Evolutionary conservation across 2,329 filamentous ascomycete genomes (phyloP).

Genomic region (Tolypocladium endophyticum): DNA sequence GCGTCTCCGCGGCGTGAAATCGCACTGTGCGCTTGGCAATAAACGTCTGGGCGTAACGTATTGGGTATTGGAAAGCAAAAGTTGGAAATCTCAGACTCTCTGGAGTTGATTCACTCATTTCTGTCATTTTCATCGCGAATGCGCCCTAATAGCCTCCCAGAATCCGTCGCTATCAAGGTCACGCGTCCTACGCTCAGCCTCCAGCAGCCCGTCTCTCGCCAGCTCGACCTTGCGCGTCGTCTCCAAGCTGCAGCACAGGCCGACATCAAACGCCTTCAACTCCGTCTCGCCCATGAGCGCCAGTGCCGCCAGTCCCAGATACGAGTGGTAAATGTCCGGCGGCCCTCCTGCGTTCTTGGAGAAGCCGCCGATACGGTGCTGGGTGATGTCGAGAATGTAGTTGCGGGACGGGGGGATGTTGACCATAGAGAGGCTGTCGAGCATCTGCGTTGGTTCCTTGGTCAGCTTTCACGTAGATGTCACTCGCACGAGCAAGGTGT

Average conservation of each 20-base stretch:
- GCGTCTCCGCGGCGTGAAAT: neutral
- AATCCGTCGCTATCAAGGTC: conserved; percentile 15
- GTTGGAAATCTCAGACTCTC: neutral
- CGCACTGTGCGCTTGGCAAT: neutral
- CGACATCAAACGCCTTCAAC: conserved; percentile 62
- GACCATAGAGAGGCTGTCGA: conserved; percentile 47
- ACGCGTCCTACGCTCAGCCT: neutral
- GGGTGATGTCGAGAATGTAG: conserved; percentile 76
- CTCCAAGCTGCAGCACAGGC: conserved; percentile 62
- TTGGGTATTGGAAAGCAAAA: neutral
- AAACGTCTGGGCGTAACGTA: too few species aligned
- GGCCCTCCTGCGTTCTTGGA: conserved; percentile 58
- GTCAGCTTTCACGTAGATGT: neutral
- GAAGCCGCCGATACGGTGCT: conserved; percentile 78
- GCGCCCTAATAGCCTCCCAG: conserved; percentile 8
- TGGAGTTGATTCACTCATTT: neutral
- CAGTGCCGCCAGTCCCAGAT: conserved; percentile 74
- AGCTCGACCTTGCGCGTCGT: conserved; percentile 38
- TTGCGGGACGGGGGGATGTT: conserved; percentile 51
- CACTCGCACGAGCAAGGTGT: conserved; percentile 26
- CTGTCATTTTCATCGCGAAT: neutral
- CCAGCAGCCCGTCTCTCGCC: conserved; percentile 30
- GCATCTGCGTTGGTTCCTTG: conserved; percentile 32
- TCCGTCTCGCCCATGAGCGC: conserved; percentile 60
- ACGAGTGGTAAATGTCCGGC: conserved; percentile 80